Conservation (phyloP, 768 basidiomycete genomes). For the Naganishia friedmannii region DNA sequence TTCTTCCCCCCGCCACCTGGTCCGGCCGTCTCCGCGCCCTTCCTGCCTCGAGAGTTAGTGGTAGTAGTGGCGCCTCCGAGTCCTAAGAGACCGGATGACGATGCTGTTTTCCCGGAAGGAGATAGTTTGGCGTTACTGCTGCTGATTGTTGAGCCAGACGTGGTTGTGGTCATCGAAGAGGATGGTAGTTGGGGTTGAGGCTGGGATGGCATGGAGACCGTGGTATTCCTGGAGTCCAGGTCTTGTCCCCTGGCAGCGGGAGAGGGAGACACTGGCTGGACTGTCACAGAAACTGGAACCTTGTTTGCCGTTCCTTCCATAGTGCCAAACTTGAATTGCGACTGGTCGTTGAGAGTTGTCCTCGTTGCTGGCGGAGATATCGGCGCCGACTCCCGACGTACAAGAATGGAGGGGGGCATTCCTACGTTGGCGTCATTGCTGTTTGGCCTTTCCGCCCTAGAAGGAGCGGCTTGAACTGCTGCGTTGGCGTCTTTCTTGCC, state of each 20-base stretch:
- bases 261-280: constrained; percentile 14
- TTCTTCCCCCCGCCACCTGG: constrained; percentile 3
- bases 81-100: not conserved
- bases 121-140: not conserved
- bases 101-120: not conserved
- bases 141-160: not conserved
- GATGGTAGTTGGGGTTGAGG: not conserved
- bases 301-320: not conserved
- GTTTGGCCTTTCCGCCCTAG: not conserved
- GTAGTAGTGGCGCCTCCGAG: not conserved
- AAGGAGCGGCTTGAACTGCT: not conserved
- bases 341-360: not conserved
- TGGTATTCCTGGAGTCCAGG: not conserved
- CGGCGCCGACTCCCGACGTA: not conserved
- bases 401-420: constrained; percentile 11
- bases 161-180: not conserved
- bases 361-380: not conserved
- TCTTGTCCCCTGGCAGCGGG: not conserved
- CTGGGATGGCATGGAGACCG: not conserved
- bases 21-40: not conserved
- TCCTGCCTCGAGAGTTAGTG: not conserved
- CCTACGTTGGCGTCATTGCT: not conserved
- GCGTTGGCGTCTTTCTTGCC: not conserved
- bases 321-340: not conserved
- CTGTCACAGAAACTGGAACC: constrained; percentile 7